These are phyloP conservation scores for Dactylellina leptospora DNA, from an alignment of 2,329 filamentous ascomycete genomes.

Conservation along the genomic window DNA sequence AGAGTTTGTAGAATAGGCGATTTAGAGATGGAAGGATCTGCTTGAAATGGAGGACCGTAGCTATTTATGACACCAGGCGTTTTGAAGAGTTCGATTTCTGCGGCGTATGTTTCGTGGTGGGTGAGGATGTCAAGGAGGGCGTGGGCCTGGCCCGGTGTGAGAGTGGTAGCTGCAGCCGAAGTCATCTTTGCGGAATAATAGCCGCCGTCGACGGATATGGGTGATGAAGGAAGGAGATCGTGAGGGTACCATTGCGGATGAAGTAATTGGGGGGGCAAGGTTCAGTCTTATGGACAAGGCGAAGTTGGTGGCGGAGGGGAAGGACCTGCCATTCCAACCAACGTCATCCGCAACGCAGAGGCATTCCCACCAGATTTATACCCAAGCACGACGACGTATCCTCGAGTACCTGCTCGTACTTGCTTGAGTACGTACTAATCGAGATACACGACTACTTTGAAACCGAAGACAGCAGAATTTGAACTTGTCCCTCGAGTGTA, in stretches of 20 bases:
- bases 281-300: slow-evolving; percentile 42
- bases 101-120: slow-evolving; percentile 67
- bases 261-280: slow-evolving; percentile 49
- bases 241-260: slow-evolving; percentile 25
- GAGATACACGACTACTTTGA: too few species aligned
- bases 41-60: slow-evolving; percentile 75
- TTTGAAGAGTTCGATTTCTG: slow-evolving; percentile 78
- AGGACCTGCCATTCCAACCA: slow-evolving; percentile 40
- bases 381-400: too few species aligned
- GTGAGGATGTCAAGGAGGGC: slow-evolving; percentile 70
- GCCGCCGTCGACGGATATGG: slow-evolving; percentile 59
- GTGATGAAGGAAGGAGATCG: slow-evolving; percentile 21
- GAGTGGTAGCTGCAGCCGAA: slow-evolving; percentile 33
- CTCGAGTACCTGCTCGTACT: too few species aligned
- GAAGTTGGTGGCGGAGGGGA: slow-evolving; percentile 10
- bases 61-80: slow-evolving; percentile 69
- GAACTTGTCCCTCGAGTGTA: background rate
- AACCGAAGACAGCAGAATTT: background rate
- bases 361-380: background rate
- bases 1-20: slow-evolving; percentile 75
- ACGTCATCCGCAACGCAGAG: slow-evolving; percentile 49
- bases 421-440: too few species aligned
- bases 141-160: slow-evolving; percentile 62
- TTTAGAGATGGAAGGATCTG: slow-evolving; percentile 62
- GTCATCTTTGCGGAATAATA: slow-evolving; percentile 64